Conservation (phyloP, 208 protist species). For the Endotrypanum monterogeii region DNA sequence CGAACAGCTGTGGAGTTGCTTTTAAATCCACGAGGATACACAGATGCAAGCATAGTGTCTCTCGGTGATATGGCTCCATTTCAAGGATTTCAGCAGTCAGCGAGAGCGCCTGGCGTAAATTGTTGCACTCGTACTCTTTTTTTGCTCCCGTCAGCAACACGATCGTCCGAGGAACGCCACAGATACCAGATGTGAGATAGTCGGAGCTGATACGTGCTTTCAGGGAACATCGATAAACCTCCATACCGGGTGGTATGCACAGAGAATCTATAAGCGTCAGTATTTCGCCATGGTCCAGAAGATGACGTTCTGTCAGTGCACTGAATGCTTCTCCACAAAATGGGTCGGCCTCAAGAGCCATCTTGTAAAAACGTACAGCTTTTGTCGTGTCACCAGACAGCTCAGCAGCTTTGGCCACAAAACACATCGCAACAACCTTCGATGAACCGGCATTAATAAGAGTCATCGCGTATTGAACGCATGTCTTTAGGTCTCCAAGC, state of each 20-base stretch:
- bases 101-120: constrained; percentile 65
- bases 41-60: constrained; percentile 76
- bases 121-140: constrained; percentile 67
- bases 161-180: constrained; percentile 46
- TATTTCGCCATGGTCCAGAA: constrained; percentile 51
- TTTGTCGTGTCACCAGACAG: constrained; percentile 56
- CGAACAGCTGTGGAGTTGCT: constrained; percentile 83
- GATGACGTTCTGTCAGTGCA: constrained; percentile 65
- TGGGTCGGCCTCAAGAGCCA: constrained; percentile 64
- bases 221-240: constrained; percentile 33
- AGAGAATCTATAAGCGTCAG: constrained; percentile 60
- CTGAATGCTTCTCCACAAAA: constrained; percentile 75
- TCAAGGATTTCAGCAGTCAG: constrained; percentile 67
- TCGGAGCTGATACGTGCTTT: constrained; percentile 29
- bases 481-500: constrained; percentile 63
- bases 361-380: constrained; percentile 65
- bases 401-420: constrained; percentile 74
- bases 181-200: constrained; percentile 16
- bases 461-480: constrained; percentile 40
- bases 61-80: constrained; percentile 58
- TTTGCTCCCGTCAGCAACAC: constrained; percentile 48
- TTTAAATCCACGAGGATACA: constrained; percentile 80
- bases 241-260: constrained; percentile 45
- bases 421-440: constrained; percentile 67
- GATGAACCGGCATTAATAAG: constrained; percentile 27